Evolutionary conservation across 2,329 filamentous ascomycete genomes (phyloP).

Genomic region (Xylariales sp.): DNA sequence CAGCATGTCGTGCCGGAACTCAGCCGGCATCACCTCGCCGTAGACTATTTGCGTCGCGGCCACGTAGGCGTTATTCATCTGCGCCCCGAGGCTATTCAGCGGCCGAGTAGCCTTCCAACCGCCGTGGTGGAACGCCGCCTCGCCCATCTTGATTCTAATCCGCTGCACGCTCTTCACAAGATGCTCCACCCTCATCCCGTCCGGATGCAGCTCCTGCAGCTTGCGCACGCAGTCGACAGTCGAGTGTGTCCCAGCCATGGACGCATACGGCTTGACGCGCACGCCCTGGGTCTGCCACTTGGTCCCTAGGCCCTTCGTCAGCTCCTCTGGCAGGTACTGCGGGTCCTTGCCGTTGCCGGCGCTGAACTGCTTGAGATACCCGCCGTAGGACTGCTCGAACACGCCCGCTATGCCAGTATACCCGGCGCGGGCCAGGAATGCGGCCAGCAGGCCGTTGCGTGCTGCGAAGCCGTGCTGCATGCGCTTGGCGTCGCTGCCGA

Average conservation of each 20-base stretch:
- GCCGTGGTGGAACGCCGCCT: background rate
- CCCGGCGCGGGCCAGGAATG: slow-evolving; percentile 29
- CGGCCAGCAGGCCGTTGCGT: slow-evolving; percentile 34
- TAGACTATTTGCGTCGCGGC: background rate
- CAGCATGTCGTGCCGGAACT: background rate
- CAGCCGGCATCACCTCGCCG: background rate
- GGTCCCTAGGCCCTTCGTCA: background rate
- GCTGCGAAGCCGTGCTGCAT: slow-evolving; percentile 42
- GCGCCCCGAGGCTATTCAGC: background rate
- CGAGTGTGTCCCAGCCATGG: background rate
- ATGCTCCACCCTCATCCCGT: background rate
- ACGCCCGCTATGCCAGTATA: slow-evolving; percentile 30
- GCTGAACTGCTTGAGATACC: background rate
- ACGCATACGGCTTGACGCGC: background rate
- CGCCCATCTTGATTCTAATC: background rate
- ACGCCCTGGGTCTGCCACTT: background rate
- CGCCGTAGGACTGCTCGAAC: background rate
- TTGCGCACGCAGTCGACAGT: background rate
- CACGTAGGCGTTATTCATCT: background rate
- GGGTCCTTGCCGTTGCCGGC: background rate
- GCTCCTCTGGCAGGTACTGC: background rate
- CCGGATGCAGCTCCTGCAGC: background rate
- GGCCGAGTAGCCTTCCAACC: background rate
- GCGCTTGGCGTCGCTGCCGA: slow-evolving; percentile 36
- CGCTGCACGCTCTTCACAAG: no score